Percentiles rank a stretch among this genome's conserved stretches.
These are phyloP conservation scores for Epicoccum sorghinum DNA, from an alignment of 2,329 filamentous ascomycete genomes.

Conservation along the genomic window DNA sequence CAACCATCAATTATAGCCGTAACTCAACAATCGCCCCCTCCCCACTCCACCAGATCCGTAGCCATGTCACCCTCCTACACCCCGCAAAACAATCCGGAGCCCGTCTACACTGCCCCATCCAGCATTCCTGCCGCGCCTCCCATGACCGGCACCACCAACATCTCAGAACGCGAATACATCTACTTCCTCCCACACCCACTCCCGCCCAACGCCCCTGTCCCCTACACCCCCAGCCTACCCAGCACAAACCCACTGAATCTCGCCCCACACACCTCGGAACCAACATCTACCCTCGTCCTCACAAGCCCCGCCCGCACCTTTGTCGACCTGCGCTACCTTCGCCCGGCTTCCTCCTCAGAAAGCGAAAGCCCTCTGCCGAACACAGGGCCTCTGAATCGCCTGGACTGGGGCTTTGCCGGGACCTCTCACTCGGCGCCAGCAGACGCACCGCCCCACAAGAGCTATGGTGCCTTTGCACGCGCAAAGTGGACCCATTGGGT, in stretches of 20 bases:
- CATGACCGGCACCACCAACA: constrained; percentile 33
- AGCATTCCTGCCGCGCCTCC: background rate
- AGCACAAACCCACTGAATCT: constrained; percentile 33
- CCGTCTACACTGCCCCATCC: background rate
- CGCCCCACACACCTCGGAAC: constrained; percentile 51
- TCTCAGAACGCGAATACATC: constrained; percentile 66
- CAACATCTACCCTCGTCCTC: constrained; percentile 68
- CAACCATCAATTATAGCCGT: too few relatives aligned
- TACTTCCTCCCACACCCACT: constrained; percentile 58
- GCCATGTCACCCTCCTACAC: too few relatives aligned
- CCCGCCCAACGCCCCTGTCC: constrained; percentile 29
- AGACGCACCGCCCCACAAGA: background rate
- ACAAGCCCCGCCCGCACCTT: constrained; percentile 64
- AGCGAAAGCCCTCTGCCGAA: too few relatives aligned
- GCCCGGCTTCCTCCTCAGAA: too few relatives aligned
- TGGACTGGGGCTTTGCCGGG: constrained; percentile 73
- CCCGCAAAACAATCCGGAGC: too few relatives aligned
- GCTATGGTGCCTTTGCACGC: background rate
- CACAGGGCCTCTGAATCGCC: constrained; percentile 8
- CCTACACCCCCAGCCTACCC: constrained; percentile 38
- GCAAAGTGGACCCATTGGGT: constrained; percentile 66
- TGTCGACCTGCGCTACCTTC: constrained; percentile 65
- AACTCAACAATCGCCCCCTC: too few relatives aligned
- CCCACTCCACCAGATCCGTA: too few relatives aligned
- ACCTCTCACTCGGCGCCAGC: constrained; percentile 42